These are phyloP conservation scores for Rutstroemia sydowiana DNA, from an alignment of 2,329 filamentous ascomycete species.

Conservation along the genomic window DNA sequence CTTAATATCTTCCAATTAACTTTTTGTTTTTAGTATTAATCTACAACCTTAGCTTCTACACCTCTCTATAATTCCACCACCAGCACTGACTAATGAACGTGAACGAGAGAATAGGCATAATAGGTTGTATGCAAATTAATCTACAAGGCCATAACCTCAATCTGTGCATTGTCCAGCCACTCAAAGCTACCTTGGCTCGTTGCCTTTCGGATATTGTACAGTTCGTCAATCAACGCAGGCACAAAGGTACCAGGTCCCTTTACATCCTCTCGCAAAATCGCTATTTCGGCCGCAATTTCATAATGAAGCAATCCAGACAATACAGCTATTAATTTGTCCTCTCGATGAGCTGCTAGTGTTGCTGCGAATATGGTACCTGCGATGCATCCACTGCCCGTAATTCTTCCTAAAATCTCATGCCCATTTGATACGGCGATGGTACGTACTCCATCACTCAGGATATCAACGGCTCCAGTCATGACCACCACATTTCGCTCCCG, in stretches of 20 bases:
- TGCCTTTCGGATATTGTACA: constrained; percentile 43
- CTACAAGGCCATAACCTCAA: constrained; percentile 33
- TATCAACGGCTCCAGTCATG: constrained; percentile 74
- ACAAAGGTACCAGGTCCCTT: constrained; percentile 81
- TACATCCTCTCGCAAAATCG: constrained; percentile 62
- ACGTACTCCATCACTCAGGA: constrained; percentile 65
- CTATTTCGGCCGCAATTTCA: constrained; percentile 56
- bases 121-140: not conserved
- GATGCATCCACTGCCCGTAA: constrained; percentile 80
- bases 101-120: not conserved
- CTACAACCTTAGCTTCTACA: too few relatives aligned
- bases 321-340: constrained; percentile 63
- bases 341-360: constrained; percentile 56
- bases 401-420: constrained; percentile 58
- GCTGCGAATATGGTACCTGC: constrained; percentile 76
- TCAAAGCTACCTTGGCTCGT: constrained; percentile 39
- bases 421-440: constrained; percentile 70
- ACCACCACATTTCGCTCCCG: constrained; percentile 67
- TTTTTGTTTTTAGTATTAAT: too few relatives aligned
- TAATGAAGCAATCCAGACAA: constrained; percentile 70
- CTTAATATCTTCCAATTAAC: too few relatives aligned
- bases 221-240: constrained; percentile 72
- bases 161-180: constrained; percentile 47
- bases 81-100: too few relatives aligned
- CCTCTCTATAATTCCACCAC: too few relatives aligned